Conservation (phyloP, 2,329 filamentous ascomycete species). For the Penicillium italicum region DNA sequence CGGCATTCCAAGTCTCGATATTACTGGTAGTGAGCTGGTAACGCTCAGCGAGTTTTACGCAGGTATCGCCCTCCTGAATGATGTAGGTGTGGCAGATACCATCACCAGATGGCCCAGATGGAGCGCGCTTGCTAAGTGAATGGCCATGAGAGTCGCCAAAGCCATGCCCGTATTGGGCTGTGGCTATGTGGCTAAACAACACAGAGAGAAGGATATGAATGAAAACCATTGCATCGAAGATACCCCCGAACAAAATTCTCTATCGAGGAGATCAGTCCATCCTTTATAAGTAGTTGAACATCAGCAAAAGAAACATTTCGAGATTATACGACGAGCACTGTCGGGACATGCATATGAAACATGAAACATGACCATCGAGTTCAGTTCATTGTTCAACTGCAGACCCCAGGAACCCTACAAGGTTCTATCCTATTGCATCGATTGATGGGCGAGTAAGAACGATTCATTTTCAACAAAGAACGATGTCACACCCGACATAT, state of each 20-base stretch:
- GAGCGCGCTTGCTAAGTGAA: not conserved
- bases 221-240: not conserved
- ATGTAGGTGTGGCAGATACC: constrained; percentile 40
- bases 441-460: not conserved
- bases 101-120: constrained; percentile 20
- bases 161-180: not conserved
- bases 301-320: not conserved
- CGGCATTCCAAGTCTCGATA: constrained; percentile 42
- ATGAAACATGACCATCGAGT: not conserved
- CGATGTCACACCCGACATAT: not conserved
- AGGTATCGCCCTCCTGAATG: constrained; percentile 36
- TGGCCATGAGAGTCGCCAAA: not conserved
- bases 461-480: not conserved
- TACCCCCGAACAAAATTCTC: not conserved
- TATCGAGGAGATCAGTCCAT: not conserved
- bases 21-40: constrained; percentile 38
- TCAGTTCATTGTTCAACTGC: constrained; percentile 3
- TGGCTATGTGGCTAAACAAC: not conserved
- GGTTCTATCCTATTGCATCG: not conserved
- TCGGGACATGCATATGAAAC: not conserved
- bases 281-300: not conserved
- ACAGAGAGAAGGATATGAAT: not conserved
- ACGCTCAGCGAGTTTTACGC: constrained; percentile 30
- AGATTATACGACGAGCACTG: not conserved
- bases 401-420: not conserved